Base-by-base conservation (phyloP, 352 stramenopile genomes). In the Globisporangium radiosum region DNA sequence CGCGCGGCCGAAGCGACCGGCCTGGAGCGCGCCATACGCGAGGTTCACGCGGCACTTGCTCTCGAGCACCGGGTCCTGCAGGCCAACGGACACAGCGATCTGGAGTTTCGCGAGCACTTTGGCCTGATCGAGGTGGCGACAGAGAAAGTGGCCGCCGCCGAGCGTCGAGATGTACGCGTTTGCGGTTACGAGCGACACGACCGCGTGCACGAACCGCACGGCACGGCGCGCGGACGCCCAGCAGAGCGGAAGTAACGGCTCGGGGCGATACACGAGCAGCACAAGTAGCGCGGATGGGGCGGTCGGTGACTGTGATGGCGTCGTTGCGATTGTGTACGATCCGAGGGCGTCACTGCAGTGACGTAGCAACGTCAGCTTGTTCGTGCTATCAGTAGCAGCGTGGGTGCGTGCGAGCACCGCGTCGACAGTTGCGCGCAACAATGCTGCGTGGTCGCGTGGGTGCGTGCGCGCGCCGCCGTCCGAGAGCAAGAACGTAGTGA, bases 91-190 rank as follows among this genome's bases (percentile, higher is more conserved):
- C 50, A 93, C 81, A 17, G 73, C 79, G 51, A 93, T 93, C 65
- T 93, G 84, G 53, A 91, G 62, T 55, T 81, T 81, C 59, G 84
- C 84, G 74, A 93, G 71, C 44, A 85, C 56, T 60, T 83, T 87
- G 47, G 84, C 84, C 51, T 85, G 76, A 54, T 76, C 70, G 52
- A 93, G 61, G 56, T 93, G 84, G 37, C 75, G 71, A 52, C 84
- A 93, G 50, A 93, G 53, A 52, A 93, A 93, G 62, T 91, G 83
- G 19, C 84, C 84, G 10, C 84, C 84, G 38, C 84, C 84, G 2
- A 93, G 70, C 55, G 84, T 93, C 57, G 84, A 93, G 52, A 93
- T 81, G 68, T 90, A 93, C 50, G 83, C 83, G 64, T 93, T 93
- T 1, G 81, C 81, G 0, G 83, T 93, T 50, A 93, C 81, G 3